Conservation (phyloP, 345 rosid species). For the Aquilaria yunnanensis region DNA sequence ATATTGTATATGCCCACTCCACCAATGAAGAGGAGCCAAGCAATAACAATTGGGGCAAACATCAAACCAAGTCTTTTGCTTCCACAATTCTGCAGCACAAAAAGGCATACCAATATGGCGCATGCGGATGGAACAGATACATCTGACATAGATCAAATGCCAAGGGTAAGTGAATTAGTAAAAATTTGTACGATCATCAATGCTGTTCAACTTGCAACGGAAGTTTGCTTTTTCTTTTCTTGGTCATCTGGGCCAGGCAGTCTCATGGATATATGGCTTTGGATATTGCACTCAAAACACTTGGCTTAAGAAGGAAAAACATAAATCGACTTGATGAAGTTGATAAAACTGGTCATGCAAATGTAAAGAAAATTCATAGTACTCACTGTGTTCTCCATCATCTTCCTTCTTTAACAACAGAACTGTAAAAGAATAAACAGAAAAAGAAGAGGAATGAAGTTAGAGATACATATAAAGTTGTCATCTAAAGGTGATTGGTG, state of each 20-base stretch:
- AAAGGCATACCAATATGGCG: slow-evolving; percentile 44
- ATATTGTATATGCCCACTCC: slow-evolving; percentile 51
- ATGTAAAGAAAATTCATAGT: too few species aligned
- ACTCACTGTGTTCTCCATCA: not conserved
- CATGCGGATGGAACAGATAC: slow-evolving; percentile 50
- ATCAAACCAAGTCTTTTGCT: slow-evolving; percentile 43
- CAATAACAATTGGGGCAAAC: slow-evolving; percentile 42
- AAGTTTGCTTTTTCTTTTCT: too few species aligned
- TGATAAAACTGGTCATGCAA: too few species aligned
- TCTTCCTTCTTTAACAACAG: slow-evolving; percentile 19
- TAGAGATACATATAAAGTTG: slow-evolving; percentile 1
- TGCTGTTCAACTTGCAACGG: not conserved
- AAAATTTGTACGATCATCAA: not conserved
- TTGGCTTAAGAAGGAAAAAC: too few species aligned
- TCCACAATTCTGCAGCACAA: slow-evolving; percentile 53
- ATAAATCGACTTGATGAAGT: too few species aligned
- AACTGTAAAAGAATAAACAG: slow-evolving; percentile 24
- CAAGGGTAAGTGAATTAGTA: not conserved
- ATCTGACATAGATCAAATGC: slow-evolving; percentile 30
- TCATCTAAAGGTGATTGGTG: slow-evolving; percentile 3
- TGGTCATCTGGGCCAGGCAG: too few species aligned
- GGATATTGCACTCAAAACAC: too few species aligned
- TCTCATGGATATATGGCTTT: too few species aligned
- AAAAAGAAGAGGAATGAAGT: too few species aligned
- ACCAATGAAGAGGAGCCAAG: slow-evolving; percentile 48